Evolutionary conservation across 306 rosid species (phyloP).

Genomic region (Clitoria ternatea): DNA sequence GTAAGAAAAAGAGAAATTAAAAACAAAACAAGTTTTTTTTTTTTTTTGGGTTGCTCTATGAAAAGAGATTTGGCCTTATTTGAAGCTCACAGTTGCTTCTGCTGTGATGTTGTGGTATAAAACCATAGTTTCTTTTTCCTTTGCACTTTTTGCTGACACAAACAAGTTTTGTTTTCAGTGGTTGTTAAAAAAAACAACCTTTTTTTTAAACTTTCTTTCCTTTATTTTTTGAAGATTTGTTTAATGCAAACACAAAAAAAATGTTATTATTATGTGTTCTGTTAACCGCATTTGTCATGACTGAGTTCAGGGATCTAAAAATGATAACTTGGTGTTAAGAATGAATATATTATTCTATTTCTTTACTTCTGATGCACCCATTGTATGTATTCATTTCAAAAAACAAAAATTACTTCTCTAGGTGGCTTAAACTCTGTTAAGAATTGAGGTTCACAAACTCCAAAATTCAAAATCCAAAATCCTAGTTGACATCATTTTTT

Average conservation of each 20-base stretch:
- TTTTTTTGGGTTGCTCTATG: conserved; percentile 46
- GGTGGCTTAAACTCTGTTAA: no score
- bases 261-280: background rate
- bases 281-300: no score
- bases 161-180: no score
- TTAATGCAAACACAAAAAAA: background rate
- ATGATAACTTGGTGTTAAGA: background rate
- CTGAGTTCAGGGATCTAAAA: no score
- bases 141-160: background rate
- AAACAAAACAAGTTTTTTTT: no score
- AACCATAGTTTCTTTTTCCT: background rate
- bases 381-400: no score
- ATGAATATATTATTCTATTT: no score
- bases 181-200: background rate
- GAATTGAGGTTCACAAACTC: no score
- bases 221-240: background rate
- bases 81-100: conserved; percentile 45
- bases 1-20: no score
- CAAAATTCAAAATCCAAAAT: background rate
- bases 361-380: no score
- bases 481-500: background rate
- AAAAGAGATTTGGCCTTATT: conserved; percentile 53
- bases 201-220: background rate
- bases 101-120: conserved; percentile 52
- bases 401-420: no score